A percentile compares a stretch with the other conserved stretches of the same genome.
Conservation (phyloP, 768 basidiomycete genomes). For the Cyclocybe cylindracea region DNA sequence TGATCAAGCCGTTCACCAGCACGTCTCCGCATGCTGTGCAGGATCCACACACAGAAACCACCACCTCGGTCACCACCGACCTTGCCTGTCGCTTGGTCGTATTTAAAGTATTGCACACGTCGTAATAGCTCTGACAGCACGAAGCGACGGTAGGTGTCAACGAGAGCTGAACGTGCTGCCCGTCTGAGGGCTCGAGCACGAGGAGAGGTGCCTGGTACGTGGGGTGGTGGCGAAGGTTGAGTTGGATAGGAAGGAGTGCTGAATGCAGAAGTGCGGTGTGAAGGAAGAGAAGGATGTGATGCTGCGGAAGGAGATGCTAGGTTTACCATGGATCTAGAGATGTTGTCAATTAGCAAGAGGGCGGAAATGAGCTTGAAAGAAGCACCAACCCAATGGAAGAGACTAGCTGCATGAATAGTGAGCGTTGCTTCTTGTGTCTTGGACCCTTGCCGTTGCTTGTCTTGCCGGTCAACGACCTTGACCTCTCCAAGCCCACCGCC, state of each 20-base stretch:
- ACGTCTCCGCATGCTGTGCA: constrained; percentile 52
- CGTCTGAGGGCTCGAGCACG: constrained; percentile 49
- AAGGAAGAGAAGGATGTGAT: constrained; percentile 21
- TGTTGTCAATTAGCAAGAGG: background rate
- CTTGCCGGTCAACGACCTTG: constrained; percentile 10
- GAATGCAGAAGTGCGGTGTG: constrained; percentile 22
- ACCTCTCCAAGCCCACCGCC: constrained; percentile 22
- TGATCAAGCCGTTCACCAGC: constrained; percentile 43
- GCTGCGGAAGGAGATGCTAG: constrained; percentile 31
- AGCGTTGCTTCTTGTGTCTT: constrained; percentile 69
- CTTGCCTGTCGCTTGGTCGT: background rate
- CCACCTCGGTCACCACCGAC: constrained; percentile 14
- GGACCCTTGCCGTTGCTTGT: constrained; percentile 20
- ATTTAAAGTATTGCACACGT: constrained; percentile 30
- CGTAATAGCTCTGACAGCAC: constrained; percentile 53
- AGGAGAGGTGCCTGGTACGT: constrained; percentile 24
- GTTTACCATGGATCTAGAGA: constrained; percentile 28
- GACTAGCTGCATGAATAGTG: constrained; percentile 64
- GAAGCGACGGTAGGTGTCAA: constrained; percentile 66
- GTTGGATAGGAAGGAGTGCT: constrained; percentile 14
- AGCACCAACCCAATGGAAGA: constrained; percentile 51
- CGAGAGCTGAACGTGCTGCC: constrained; percentile 64
- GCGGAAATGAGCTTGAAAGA: constrained; percentile 1
- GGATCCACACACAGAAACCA: constrained; percentile 56
- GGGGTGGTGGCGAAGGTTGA: constrained; percentile 17